phyloP scores from a whole-genome alignment of 2,329 filamentous ascomycete genomes.

The Pestalotiopsis sp. region DNA sequence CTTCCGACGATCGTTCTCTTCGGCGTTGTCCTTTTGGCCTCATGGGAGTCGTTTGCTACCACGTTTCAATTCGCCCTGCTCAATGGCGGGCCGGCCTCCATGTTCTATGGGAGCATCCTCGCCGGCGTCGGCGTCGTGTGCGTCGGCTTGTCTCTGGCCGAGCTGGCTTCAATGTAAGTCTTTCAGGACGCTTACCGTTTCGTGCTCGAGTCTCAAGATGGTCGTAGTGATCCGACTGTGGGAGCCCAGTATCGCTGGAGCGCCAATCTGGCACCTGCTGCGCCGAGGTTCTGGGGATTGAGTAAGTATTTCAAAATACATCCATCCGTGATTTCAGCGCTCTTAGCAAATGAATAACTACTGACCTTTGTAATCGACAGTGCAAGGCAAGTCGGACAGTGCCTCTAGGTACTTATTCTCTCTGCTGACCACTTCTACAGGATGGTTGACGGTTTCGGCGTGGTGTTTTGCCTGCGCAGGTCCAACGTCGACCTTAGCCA shows the following conservation, averaged over 20 bases:
- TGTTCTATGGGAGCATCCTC: slow-evolving; percentile 2
- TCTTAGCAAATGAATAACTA: not conserved
- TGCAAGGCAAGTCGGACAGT: not conserved
- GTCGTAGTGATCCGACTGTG: not conserved
- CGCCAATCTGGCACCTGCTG: not conserved
- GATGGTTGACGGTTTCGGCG: not conserved
- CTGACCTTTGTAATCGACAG: not conserved
- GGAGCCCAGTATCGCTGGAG: slow-evolving; percentile 5
- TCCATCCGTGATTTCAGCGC: not conserved
- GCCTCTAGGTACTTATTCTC: too few relatives aligned
- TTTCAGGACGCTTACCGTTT: not conserved
- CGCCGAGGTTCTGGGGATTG: not conserved
- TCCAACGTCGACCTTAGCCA: not conserved
- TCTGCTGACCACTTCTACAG: not conserved
- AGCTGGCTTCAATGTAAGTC: slow-evolving; percentile 7
- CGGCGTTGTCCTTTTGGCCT: not conserved
- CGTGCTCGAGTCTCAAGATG: not conserved
- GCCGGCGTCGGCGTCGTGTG: not conserved
- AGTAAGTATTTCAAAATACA: not conserved
- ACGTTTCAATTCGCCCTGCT: slow-evolving; percentile 3
- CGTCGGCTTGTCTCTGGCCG: not conserved
- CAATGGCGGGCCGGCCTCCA: slow-evolving; percentile 1
- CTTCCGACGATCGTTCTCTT: slow-evolving; percentile 1
- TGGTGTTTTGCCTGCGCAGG: not conserved
- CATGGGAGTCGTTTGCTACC: too few relatives aligned